Conservation (phyloP, 2,329 filamentous ascomycete species). For the Elsinoe fawcettii region DNA sequence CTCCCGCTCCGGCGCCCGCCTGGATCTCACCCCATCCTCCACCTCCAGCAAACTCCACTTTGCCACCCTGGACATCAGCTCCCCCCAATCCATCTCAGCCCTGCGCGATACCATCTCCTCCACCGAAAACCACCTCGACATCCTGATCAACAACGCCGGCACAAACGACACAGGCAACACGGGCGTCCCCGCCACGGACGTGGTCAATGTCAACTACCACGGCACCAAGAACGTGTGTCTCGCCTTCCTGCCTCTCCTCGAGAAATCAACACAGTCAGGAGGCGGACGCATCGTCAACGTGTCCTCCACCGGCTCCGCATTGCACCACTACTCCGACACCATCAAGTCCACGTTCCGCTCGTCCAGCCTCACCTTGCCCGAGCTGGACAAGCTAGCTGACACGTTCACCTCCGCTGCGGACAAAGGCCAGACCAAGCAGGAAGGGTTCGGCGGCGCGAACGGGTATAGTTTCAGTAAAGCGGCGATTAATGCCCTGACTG, state of each 20-base stretch:
- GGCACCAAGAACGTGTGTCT: constrained; percentile 32
- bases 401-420: constrained; percentile 24
- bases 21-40: constrained; percentile 21
- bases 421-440: constrained; percentile 20
- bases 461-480: constrained; percentile 32
- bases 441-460: constrained; percentile 26
- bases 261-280: constrained; percentile 24
- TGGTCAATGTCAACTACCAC: constrained; percentile 30
- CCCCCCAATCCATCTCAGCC: constrained; percentile 23
- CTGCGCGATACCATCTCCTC: constrained; percentile 24
- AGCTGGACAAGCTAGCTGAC: constrained; percentile 27
- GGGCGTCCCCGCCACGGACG: constrained; percentile 27
- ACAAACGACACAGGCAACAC: constrained; percentile 32
- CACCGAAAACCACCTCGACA: constrained; percentile 22
- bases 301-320: constrained; percentile 27
- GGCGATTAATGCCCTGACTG: constrained; percentile 28
- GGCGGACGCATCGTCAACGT: constrained; percentile 31
- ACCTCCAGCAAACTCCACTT: constrained; percentile 23
- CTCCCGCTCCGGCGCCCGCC: constrained; percentile 26
- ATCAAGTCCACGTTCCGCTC: constrained; percentile 24
- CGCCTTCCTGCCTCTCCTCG: constrained; percentile 27
- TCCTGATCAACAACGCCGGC: constrained; percentile 34
- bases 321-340: constrained; percentile 26
- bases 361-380: constrained; percentile 20
- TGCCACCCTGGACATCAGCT: constrained; percentile 28